Conservation (phyloP, 345 rosid genomes). For the Sisymbrium altissimum region DNA sequence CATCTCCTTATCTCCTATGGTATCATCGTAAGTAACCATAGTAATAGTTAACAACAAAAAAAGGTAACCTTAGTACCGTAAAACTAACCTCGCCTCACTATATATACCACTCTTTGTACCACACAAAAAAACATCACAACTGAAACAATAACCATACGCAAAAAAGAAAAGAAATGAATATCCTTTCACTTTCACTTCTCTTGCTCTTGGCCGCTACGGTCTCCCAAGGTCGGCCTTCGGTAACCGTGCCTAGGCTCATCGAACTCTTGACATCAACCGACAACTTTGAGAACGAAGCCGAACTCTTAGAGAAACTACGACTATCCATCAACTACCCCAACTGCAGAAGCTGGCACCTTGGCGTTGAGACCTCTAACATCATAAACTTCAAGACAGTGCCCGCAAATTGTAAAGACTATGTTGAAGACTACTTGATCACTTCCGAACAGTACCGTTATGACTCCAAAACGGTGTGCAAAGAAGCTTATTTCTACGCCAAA, state of each 20-base stretch:
- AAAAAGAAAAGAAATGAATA: constrained; percentile 7
- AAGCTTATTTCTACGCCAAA: constrained; percentile 41
- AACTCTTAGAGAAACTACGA: background rate
- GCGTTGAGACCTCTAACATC: constrained; percentile 59
- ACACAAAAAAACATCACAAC: constrained; percentile 15
- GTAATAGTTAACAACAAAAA: too few species aligned
- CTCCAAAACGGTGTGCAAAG: constrained; percentile 36
- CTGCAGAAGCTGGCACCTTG: constrained; percentile 57
- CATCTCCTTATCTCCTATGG: background rate
- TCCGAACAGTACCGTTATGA: constrained; percentile 40
- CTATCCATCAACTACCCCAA: constrained; percentile 25
- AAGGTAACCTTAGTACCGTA: background rate
- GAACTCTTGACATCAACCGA: background rate
- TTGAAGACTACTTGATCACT: constrained; percentile 37
- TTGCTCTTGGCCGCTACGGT: constrained; percentile 32
- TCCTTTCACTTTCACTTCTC: constrained; percentile 21
- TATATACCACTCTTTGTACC: constrained; percentile 11
- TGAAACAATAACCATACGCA: background rate
- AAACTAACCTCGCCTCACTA: background rate
- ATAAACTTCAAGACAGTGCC: constrained; percentile 48
- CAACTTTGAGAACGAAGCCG: background rate
- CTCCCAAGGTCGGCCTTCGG: background rate
- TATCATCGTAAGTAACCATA: too few species aligned
- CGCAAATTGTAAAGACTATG: constrained; percentile 42
- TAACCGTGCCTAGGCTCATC: background rate